A percentile compares a stretch with the other conserved stretches of the same genome.
These are phyloP conservation scores for Ceratobasidium sp. DNA, from an alignment of 1,284 basidiomycete species.

Conservation along the genomic window DNA sequence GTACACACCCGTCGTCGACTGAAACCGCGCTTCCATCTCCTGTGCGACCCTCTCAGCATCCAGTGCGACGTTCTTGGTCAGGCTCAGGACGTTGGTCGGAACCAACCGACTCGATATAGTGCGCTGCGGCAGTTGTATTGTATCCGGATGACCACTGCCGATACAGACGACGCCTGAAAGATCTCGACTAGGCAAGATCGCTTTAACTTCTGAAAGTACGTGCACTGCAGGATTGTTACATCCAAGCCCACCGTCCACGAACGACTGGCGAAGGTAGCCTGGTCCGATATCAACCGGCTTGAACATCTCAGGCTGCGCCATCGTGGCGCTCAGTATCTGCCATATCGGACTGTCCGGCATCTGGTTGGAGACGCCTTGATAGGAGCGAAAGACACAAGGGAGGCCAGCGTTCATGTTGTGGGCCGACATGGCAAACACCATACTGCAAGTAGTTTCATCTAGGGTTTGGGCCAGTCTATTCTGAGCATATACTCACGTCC, in stretches of 20 bases:
- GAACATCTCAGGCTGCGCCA: slow-evolving; percentile 14
- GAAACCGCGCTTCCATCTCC: slow-evolving; percentile 10
- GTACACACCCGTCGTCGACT: neutral
- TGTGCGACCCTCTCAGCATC: slow-evolving; percentile 19
- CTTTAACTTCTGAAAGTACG: slow-evolving; percentile 1
- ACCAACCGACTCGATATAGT: neutral
- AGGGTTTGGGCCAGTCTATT: neutral
- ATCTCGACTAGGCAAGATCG: neutral
- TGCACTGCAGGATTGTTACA: slow-evolving; percentile 9
- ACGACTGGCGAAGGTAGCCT: neutral
- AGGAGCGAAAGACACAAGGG: too few species aligned
- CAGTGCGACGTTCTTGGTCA: neutral
- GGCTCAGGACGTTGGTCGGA: neutral
- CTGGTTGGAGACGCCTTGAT: too few species aligned
- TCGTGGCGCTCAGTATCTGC: slow-evolving; percentile 2
- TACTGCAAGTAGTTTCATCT: neutral
- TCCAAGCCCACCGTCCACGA: neutral
- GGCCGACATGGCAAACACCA: too few species aligned
- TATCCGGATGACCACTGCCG: neutral
- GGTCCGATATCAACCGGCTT: slow-evolving; percentile 4
- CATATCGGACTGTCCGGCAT: neutral
- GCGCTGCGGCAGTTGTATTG: neutral
- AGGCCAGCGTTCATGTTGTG: too few species aligned
- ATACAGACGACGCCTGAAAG: slow-evolving; percentile 1
- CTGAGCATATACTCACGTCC: slow-evolving; percentile 3